These are phyloP conservation scores for Microbotryum saponariae DNA, from an alignment of 1,284 basidiomycete genomes.

Conservation along the genomic window DNA sequence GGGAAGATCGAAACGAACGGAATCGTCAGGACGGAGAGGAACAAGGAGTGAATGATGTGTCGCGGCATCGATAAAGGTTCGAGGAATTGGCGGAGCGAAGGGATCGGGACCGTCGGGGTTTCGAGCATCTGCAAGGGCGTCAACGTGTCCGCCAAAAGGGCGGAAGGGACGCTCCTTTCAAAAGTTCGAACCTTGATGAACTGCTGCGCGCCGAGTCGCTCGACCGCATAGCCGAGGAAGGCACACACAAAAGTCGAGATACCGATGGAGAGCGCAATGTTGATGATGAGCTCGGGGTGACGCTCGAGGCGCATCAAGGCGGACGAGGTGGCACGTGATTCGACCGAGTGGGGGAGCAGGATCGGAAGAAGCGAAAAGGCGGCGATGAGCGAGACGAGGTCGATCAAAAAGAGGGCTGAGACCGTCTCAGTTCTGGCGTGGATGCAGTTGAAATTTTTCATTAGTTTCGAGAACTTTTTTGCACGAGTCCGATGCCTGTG, in stretches of 20 bases:
- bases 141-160: conserved; percentile 14
- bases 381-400: conserved; percentile 16
- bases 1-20: conserved; percentile 15
- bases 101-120: conserved; percentile 29
- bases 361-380: conserved; percentile 16
- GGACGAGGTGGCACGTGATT: conserved; percentile 9
- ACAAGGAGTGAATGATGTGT: conserved; percentile 28
- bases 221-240: conserved; percentile 12
- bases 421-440: conserved; percentile 10
- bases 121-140: conserved; percentile 20
- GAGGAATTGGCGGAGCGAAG: conserved; percentile 24
- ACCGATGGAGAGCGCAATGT: conserved; percentile 16
- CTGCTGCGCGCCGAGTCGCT: conserved; percentile 13
- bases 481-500: too few relatives aligned
- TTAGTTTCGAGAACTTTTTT: too few relatives aligned
- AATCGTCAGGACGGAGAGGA: conserved; percentile 16
- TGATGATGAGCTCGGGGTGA: conserved; percentile 13
- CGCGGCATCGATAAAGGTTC: conserved; percentile 20
- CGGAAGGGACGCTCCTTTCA: conserved; percentile 18
- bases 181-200: conserved; percentile 12
- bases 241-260: conserved; percentile 11
- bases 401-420: conserved; percentile 21
- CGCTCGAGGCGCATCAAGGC: conserved; percentile 9
- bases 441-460: background rate
- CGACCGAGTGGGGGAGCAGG: conserved; percentile 20